A percentile compares a stretch with the other conserved stretches of the same genome.
Conservation (phyloP, 495 filamentous ascomycete species). For the Aspergillus olivimuriae region DNA sequence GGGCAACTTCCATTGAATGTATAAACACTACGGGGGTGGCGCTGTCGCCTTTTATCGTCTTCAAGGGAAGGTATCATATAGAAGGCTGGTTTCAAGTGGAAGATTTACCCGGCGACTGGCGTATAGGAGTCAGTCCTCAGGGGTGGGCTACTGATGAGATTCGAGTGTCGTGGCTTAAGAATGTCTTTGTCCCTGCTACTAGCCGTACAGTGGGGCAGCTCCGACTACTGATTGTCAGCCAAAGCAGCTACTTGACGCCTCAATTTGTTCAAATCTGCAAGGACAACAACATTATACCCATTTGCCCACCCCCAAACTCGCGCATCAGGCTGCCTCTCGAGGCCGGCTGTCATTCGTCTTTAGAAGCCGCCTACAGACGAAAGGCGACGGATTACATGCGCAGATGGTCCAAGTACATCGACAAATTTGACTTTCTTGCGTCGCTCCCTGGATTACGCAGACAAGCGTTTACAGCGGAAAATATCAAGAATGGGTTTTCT, state of each 20-base stretch:
- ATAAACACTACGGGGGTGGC: background rate
- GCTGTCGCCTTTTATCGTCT: constrained; percentile 1
- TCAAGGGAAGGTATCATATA: background rate
- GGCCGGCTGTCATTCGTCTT: background rate
- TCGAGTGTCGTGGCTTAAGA: background rate
- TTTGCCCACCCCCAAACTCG: background rate
- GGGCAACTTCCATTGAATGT: constrained; percentile 1
- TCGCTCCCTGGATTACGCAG: background rate
- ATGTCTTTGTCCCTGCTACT: background rate
- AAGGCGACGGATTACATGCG: background rate
- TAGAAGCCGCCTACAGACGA: constrained; percentile 1
- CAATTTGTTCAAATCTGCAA: background rate
- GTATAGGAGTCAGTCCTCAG: background rate
- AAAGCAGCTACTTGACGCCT: background rate
- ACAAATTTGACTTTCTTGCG: constrained; percentile 1
- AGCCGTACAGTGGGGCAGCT: background rate
- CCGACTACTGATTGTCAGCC: constrained; percentile 1
- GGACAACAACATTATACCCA: background rate
- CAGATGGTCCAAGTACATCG: background rate
- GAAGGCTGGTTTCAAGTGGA: background rate
- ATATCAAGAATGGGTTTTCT: constrained; percentile 2
- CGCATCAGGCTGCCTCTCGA: constrained; percentile 1
- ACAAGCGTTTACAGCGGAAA: background rate
- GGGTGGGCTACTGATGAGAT: constrained; percentile 1
- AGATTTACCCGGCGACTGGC: background rate